phyloP scores from a whole-genome alignment of 2,329 filamentous ascomycete genomes.

The Decorospora gaudefroyi region DNA sequence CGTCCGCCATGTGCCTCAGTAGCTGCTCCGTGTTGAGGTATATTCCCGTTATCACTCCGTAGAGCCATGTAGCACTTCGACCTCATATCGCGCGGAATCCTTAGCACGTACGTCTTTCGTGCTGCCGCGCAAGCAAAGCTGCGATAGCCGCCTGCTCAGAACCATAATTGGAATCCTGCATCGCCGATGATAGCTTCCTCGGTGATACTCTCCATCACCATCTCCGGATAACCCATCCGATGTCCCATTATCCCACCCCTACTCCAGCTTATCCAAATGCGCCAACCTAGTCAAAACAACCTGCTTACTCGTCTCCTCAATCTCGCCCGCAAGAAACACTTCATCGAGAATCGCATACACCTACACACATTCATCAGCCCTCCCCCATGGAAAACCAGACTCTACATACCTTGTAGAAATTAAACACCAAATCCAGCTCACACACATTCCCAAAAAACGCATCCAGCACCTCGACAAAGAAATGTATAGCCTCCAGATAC shows the following conservation, averaged over 20 bases:
- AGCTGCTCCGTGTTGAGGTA: no score
- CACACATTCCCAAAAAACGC: constrained; percentile 99
- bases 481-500: constrained; percentile 96
- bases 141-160: no score
- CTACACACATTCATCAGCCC: constrained; percentile 47
- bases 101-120: no score
- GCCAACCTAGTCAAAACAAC: constrained; percentile 92
- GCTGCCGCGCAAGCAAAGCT: no score
- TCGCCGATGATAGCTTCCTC: no score
- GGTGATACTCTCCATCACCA: neutral
- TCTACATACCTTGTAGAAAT: constrained; percentile 67
- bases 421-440: constrained; percentile 86
- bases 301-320: constrained; percentile 98
- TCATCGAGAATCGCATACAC: constrained; percentile 99
- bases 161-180: no score
- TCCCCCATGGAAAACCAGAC: neutral
- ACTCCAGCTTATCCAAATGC: constrained; percentile 96
- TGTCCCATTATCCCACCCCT: constrained; percentile 6
- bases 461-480: constrained; percentile 98
- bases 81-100: no score
- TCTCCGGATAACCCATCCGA: neutral
- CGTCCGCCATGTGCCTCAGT: no score
- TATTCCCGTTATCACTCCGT: no score
- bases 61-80: neutral
- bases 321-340: constrained; percentile 96